phyloP scores from a whole-genome alignment of 306 rosid species.

The Adenanthera pavonina region DNA sequence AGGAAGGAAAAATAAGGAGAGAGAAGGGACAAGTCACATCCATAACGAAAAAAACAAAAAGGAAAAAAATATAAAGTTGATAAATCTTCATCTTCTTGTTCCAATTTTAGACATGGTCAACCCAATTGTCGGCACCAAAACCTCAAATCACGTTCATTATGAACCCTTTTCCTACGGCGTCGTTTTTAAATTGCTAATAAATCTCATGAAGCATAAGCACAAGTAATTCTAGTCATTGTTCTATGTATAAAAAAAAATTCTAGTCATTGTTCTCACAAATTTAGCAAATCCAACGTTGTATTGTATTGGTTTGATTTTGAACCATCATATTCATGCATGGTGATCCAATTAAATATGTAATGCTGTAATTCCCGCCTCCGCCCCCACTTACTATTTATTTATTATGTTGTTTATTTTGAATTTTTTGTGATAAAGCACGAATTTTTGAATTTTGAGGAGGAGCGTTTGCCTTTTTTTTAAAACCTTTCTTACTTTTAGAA shows the following conservation, averaged over 20 bases:
- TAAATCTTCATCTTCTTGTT: neutral
- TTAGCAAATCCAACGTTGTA: neutral
- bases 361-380: neutral
- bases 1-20: neutral
- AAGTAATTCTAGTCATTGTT: neutral
- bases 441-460: no score
- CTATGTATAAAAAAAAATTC: neutral
- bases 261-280: neutral
- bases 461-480: no score
- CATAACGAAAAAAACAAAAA: neutral
- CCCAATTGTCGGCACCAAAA: neutral
- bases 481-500: no score
- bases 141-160: neutral
- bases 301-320: neutral
- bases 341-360: neutral
- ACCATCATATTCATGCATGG: neutral
- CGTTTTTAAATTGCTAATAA: neutral
- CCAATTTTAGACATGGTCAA: neutral
- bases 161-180: neutral
- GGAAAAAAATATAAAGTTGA: neutral
- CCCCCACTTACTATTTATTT: neutral
- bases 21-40: constrained; percentile 24
- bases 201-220: no score
- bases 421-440: neutral
- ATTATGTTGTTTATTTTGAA: neutral